phyloP scores from a whole-genome alignment of 768 basidiomycete species.

The Boletus sp. region DNA sequence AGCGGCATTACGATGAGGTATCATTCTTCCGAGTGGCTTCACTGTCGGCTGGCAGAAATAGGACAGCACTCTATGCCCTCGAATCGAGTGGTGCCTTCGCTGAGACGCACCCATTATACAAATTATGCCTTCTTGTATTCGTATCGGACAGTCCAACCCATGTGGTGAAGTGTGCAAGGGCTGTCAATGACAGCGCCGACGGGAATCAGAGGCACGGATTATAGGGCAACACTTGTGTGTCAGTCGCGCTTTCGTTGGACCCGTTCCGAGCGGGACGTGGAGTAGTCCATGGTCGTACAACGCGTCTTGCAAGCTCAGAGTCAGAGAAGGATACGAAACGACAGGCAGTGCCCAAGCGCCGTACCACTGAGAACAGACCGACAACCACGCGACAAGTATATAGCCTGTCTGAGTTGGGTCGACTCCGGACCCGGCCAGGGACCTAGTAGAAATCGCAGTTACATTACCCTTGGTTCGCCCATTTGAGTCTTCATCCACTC shows the following conservation, averaged over 20 bases:
- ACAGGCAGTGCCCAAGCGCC: conserved; percentile 49
- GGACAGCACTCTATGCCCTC: no score
- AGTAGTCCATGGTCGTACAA: conserved; percentile 91
- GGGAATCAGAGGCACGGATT: conserved; percentile 43
- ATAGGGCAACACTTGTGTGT: conserved; percentile 58
- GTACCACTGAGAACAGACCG: conserved; percentile 86
- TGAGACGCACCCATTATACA: conserved; percentile 57
- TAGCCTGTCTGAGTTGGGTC: no score
- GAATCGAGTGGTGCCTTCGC: no score
- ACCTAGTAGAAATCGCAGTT: no score
- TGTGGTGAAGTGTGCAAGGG: conserved; percentile 65
- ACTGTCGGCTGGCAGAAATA: no score
- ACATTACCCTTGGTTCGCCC: no score
- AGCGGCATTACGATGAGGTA: no score
- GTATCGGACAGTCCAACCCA: conserved; percentile 95
- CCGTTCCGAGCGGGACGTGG: conserved; percentile 88
- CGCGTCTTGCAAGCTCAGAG: conserved; percentile 76
- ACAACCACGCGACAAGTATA: conserved; percentile 63
- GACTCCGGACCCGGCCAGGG: no score
- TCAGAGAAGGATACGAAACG: neutral
- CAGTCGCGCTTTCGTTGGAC: conserved; percentile 87
- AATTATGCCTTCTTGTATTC: conserved; percentile 98
- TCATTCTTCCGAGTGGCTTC: no score
- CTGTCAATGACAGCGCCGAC: conserved; percentile 30
- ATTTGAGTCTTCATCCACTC: no score